Evolutionary conservation across 2,329 filamentous ascomycete genomes (phyloP).

Genomic region (Endocalyx cinctus): DNA sequence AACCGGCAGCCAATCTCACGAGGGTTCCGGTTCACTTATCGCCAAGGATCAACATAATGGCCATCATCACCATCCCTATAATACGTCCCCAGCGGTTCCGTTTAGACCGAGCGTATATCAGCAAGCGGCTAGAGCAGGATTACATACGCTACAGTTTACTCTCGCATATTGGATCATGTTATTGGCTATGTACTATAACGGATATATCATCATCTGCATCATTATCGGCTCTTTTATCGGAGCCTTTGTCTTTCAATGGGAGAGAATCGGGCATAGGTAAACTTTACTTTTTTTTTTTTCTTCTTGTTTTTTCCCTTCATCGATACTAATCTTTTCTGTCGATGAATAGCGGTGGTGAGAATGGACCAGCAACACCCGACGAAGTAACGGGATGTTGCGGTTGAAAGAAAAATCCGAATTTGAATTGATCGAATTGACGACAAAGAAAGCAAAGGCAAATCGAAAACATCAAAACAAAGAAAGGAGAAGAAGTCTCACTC

Average conservation of each 20-base stretch:
- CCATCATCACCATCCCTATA: slow-evolving; percentile 1
- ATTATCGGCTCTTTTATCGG: slow-evolving; percentile 73
- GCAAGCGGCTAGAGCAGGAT: slow-evolving; percentile 59
- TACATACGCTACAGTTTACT: slow-evolving; percentile 69
- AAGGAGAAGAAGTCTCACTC: too few species aligned
- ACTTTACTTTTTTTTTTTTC: slow-evolving; percentile 51
- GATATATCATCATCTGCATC: slow-evolving; percentile 78
- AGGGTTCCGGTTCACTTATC: slow-evolving; percentile 20
- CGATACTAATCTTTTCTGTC: slow-evolving; percentile 23
- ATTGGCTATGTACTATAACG: slow-evolving; percentile 56
- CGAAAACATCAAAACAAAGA: too few species aligned
- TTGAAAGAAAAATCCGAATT: too few species aligned
- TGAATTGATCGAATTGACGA: too few species aligned
- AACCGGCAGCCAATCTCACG: slow-evolving; percentile 11
- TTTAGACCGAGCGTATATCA: slow-evolving; percentile 59
- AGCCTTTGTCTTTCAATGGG: slow-evolving; percentile 70
- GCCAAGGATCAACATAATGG: slow-evolving; percentile 7
- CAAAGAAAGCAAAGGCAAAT: too few species aligned
- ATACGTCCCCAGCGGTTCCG: slow-evolving; percentile 14
- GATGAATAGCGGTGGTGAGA: slow-evolving; percentile 1
- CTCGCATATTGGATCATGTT: slow-evolving; percentile 79
- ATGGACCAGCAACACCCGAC: neutral
- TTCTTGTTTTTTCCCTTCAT: too few species aligned
- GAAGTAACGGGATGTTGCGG: slow-evolving; percentile 19
- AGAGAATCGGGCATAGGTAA: slow-evolving; percentile 28